These are phyloP conservation scores for Hyphopichia khmerensis DNA, from an alignment of 1,139 yeast species.

Conservation along the genomic window DNA sequence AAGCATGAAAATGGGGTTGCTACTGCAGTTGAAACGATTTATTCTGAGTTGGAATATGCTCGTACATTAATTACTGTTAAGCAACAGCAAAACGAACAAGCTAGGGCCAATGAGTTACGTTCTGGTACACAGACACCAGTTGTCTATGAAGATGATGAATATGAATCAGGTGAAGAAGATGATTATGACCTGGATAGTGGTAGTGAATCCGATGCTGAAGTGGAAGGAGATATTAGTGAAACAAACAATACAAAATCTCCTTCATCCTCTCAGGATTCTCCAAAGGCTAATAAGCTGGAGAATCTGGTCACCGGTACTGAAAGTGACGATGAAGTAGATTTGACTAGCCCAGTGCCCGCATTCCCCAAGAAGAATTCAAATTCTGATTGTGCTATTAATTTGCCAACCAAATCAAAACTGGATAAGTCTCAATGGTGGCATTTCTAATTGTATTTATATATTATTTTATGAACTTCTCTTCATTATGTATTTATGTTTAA, in stretches of 20 bases:
- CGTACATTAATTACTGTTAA: slow-evolving; percentile 41
- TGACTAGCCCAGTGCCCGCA: slow-evolving; percentile 1
- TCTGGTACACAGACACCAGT: slow-evolving; percentile 32
- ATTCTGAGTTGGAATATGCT: slow-evolving; percentile 79
- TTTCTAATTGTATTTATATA: not conserved
- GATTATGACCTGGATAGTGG: not conserved
- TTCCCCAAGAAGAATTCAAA: slow-evolving; percentile 1
- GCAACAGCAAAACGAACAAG: slow-evolving; percentile 23
- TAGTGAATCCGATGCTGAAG: slow-evolving; percentile 1
- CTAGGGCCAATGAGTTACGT: slow-evolving; percentile 17
- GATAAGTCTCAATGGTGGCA: not conserved
- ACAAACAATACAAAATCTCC: not conserved
- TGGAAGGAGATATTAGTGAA: slow-evolving; percentile 1
- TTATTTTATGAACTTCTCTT: not conserved
- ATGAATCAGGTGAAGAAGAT: slow-evolving; percentile 8
- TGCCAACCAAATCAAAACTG: not conserved
- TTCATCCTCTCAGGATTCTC: not conserved
- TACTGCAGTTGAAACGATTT: slow-evolving; percentile 72
- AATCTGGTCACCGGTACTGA: not conserved
- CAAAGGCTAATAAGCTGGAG: not conserved
- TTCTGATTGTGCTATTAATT: not conserved
- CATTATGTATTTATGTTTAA: not conserved
- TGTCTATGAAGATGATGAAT: slow-evolving; percentile 18
- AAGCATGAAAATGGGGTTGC: slow-evolving; percentile 74
- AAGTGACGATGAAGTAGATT: slow-evolving; percentile 1